Conservation (phyloP, 108 stramenopile species). For the Cyclostephanos invisitatus region DNA sequence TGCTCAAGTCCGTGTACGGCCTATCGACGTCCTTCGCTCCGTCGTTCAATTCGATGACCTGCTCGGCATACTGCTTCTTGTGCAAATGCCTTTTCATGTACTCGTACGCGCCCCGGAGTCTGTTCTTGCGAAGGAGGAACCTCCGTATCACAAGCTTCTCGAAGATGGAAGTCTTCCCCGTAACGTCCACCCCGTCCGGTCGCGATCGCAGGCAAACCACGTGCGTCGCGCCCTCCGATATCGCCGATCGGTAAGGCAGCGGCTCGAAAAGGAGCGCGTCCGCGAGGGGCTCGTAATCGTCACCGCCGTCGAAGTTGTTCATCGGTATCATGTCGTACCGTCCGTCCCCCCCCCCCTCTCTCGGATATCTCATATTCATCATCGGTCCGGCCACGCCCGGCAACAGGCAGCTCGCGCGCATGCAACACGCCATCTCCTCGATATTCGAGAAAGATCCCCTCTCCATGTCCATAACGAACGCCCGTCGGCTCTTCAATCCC, state of each 20-base stretch:
- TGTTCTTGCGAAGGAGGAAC: slow-evolving; percentile 85
- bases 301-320: slow-evolving; percentile 49
- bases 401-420: slow-evolving; percentile 91
- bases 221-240: slow-evolving; percentile 92
- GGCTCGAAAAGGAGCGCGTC: slow-evolving; percentile 93
- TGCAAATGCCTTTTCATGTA: slow-evolving; percentile 74
- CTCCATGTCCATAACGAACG: slow-evolving; percentile 79
- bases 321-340: slow-evolving; percentile 51
- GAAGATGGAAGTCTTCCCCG: slow-evolving; percentile 77
- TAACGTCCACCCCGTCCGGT: slow-evolving; percentile 89
- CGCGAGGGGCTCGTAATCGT: slow-evolving; percentile 79
- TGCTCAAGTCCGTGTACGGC: slow-evolving; percentile 48
- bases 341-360: slow-evolving; percentile 9
- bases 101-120: slow-evolving; percentile 57
- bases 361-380: slow-evolving; percentile 53
- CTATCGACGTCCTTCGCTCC: slow-evolving; percentile 54
- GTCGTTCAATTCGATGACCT: slow-evolving; percentile 80
- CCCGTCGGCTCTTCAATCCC: slow-evolving; percentile 66
- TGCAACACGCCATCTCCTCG: slow-evolving; percentile 77
- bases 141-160: slow-evolving; percentile 82
- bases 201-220: slow-evolving; percentile 87
- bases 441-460: slow-evolving; percentile 76
- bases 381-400: slow-evolving; percentile 95
- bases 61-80: slow-evolving; percentile 84
- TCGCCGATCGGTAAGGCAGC: slow-evolving; percentile 82